phyloP scores from a whole-genome alignment of 495 filamentous ascomycete species.

The Trichoderma gamsii region DNA sequence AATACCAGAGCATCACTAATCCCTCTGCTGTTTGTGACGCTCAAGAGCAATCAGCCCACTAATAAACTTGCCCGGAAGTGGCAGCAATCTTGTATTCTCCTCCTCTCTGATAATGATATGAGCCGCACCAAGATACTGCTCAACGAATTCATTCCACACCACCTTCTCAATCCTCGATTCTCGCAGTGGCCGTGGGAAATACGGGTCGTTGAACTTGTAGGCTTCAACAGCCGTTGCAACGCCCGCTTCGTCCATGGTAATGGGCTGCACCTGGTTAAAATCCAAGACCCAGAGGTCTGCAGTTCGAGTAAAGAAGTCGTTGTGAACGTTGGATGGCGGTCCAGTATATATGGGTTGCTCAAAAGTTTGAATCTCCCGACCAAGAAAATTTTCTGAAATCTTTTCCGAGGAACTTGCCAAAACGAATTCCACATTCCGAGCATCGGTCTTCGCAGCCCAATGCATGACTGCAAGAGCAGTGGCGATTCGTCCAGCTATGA shows the following conservation, averaged over 20 bases:
- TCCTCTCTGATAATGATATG: neutral
- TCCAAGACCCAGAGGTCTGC: conserved; percentile 25
- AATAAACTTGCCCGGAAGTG: neutral
- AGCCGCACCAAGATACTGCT: neutral
- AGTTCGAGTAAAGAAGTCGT: neutral
- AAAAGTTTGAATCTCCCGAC: too few relatives aligned
- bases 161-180: neutral
- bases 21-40: neutral
- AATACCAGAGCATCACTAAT: too few relatives aligned
- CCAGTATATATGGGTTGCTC: too few relatives aligned
- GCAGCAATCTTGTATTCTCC: neutral
- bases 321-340: too few relatives aligned
- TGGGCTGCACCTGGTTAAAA: conserved; percentile 25
- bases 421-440: conserved; percentile 21
- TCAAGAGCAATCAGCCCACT: neutral
- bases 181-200: conserved; percentile 22
- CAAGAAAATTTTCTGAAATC: neutral
- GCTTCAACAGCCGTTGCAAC: conserved; percentile 24
- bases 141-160: neutral
- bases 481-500: conserved; percentile 16
- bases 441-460: conserved; percentile 21
- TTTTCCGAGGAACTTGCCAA: conserved; percentile 16
- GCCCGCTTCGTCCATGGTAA: conserved; percentile 23
- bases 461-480: conserved; percentile 20
- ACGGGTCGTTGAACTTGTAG: conserved; percentile 21